Percentiles rank a stretch among this genome's conserved stretches.
Evolutionary conservation across 2,329 filamentous ascomycete genomes (phyloP).

Genomic region (Trichoderma citrinoviride): DNA sequence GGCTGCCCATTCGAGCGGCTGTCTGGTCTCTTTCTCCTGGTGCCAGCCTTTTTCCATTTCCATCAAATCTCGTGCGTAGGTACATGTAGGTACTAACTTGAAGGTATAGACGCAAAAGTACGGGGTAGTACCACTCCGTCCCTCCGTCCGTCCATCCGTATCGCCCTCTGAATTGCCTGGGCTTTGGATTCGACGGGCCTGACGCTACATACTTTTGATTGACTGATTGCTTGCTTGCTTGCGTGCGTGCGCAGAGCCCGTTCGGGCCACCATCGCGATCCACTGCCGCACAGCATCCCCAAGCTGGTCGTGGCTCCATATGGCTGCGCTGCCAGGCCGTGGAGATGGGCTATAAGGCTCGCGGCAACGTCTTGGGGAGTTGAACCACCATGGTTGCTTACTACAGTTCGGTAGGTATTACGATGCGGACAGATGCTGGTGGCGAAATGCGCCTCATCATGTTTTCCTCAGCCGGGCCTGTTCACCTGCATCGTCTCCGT

Average conservation of each 20-base stretch:
- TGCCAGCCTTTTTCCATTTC: too few species aligned
- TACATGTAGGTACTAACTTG: too few species aligned
- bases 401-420: too few species aligned
- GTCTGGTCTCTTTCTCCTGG: too few species aligned
- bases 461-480: too few species aligned
- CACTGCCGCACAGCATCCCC: slow-evolving; percentile 18
- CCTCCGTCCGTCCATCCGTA: too few species aligned
- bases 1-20: too few species aligned
- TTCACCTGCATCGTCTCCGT: too few species aligned
- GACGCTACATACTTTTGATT: not conserved
- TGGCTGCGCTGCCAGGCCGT: not conserved
- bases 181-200: too few species aligned
- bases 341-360: not conserved
- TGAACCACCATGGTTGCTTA: not conserved
- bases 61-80: too few species aligned
- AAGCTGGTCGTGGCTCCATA: slow-evolving; percentile 5
- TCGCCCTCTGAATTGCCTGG: too few species aligned
- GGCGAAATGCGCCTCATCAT: not conserved
- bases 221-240: slow-evolving; percentile 8
- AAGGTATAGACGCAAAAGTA: not conserved
- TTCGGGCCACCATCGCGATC: slow-evolving; percentile 16
- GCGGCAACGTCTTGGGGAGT: not conserved
- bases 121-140: not conserved
- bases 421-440: not conserved
- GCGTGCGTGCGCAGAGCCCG: not conserved